Evolutionary conservation across 2,329 filamentous ascomycete genomes (phyloP).

Genomic region (Albophoma yamanashiensis): DNA sequence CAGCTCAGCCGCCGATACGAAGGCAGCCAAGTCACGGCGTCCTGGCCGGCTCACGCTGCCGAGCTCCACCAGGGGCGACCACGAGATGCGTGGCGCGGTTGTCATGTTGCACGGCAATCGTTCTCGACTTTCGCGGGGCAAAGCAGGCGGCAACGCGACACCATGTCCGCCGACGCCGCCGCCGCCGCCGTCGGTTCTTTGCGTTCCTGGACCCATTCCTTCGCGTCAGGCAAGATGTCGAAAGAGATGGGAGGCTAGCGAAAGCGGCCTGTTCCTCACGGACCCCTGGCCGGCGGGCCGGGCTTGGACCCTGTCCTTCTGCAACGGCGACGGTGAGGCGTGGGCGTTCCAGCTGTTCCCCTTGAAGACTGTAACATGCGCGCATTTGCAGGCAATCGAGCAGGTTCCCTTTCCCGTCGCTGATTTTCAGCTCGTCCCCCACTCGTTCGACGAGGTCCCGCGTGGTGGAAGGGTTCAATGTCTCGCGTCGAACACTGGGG

Average conservation of each 20-base stretch:
- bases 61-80: not conserved
- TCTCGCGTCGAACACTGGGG: not conserved
- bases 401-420: not conserved
- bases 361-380: not conserved
- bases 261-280: not conserved
- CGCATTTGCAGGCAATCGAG: not conserved
- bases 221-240: not conserved
- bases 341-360: not conserved
- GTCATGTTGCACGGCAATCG: not conserved
- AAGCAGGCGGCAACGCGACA: not conserved
- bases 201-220: not conserved
- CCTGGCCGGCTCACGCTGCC: not conserved
- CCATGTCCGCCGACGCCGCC: not conserved
- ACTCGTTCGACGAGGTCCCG: not conserved
- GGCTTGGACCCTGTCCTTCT: not conserved
- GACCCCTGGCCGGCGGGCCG: not conserved
- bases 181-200: not conserved
- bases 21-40: not conserved
- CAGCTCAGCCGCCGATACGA: slow-evolving; percentile 3
- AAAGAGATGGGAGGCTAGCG: not conserved
- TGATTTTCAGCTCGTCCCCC: not conserved
- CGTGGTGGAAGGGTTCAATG: not conserved
- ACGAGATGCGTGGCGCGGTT: not conserved
- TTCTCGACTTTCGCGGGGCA: not conserved
- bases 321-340: not conserved